Base-by-base conservation (phyloP, 768 basidiomycete species). In the Leccinum broughii region DNA sequence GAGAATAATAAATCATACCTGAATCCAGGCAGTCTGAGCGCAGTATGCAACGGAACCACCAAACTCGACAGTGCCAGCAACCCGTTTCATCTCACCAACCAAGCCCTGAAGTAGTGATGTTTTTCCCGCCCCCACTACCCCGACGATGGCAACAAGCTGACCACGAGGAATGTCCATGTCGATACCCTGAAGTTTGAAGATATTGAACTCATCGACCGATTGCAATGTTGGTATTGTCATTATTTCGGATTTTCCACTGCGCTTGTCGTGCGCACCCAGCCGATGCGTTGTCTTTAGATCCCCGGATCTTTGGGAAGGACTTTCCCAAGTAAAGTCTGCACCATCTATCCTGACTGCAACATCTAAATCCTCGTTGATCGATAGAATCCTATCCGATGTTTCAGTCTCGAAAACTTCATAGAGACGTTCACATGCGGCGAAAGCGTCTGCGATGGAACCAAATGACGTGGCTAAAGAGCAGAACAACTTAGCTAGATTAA, bases 1-100 rank as follows among this genome's bases (percentile, higher is more conserved):
- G 3, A 15, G 37, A 39, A 39, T 0, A 6, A 15, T 0, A 9
- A 30, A 59, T 60, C 62, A 2, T 59, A 83, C 86, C 73, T 94
- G 92, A 59, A 98, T 95, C 93, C 94, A 97, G 11, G 94, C 89
- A 49, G 81, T 87, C 70, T 98, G 95, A 15, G 88, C 86, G 65
- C 91, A 95, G 72, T 95, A 93, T 1, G 86, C 87, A 10, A 93
- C 83, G 10, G 83, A 82, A 0, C 89, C 92, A 58, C 91, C 88
- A 67, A 94, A 91, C 34, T 77, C 79, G 41, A 92, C 83, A 9
- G 75, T 81, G 3, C 93, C 93, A 13, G 75, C 70, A 1, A 84
- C 86, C 64, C 80, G 79, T 59, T 88, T 79, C 93, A 95, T 95
- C 72, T 95, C 93, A 3, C 90, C 90, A 59, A 91, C 85, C 32